Conservation (phyloP, 2,329 filamentous ascomycete genomes). For the Colletotrichum liaoningense region DNA sequence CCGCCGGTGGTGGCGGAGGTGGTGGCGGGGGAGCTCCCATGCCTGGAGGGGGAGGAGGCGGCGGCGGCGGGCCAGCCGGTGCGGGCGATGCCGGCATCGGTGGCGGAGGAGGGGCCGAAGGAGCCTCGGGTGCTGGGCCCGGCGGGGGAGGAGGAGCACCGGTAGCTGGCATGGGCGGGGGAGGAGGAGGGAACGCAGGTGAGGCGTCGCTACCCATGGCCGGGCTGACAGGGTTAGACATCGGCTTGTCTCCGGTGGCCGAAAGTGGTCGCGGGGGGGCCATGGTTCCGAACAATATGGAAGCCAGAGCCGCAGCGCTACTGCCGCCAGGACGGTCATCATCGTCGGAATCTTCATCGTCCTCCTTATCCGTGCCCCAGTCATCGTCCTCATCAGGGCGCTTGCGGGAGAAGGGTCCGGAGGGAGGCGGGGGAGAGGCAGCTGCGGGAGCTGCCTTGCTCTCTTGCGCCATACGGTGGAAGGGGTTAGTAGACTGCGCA, state of each 20-base stretch:
- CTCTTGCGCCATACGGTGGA: constrained; percentile 85
- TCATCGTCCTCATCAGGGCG: constrained; percentile 72
- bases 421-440: constrained; percentile 54
- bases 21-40: constrained; percentile 51
- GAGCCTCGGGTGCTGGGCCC: constrained; percentile 38
- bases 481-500: constrained; percentile 86
- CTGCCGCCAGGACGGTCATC: constrained; percentile 83
- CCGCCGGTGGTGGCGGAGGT: constrained; percentile 55
- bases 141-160: constrained; percentile 46
- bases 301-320: constrained; percentile 91
- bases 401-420: constrained; percentile 64
- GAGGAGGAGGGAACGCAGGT: constrained; percentile 46
- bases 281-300: constrained; percentile 97
- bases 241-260: constrained; percentile 78
- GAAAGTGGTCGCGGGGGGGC: constrained; percentile 90
- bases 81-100: constrained; percentile 45
- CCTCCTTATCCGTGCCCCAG: constrained; percentile 82
- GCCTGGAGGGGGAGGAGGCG: constrained; percentile 55
- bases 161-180: constrained; percentile 39
- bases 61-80: constrained; percentile 47
- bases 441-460: constrained; percentile 52
- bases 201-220: constrained; percentile 52
- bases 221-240: constrained; percentile 52
- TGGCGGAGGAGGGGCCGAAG: constrained; percentile 45
- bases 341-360: constrained; percentile 74